Evolutionary conservation across 495 filamentous ascomycete genomes (phyloP).

Genomic region (Penicillium samsonianum): DNA sequence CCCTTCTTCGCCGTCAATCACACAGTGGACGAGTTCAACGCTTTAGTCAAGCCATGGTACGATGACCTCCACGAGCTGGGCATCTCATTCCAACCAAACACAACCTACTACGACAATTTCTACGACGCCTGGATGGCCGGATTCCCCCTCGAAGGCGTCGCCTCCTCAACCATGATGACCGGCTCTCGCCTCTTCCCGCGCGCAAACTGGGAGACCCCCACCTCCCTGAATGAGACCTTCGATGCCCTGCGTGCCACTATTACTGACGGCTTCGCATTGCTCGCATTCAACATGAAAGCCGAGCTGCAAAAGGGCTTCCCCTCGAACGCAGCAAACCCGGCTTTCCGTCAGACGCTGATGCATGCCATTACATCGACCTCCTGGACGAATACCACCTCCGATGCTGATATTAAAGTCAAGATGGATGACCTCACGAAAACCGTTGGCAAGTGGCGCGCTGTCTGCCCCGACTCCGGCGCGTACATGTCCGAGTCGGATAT

Average conservation of each 20-base stretch:
- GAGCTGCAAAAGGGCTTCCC: slow-evolving; percentile 29
- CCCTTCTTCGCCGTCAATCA: slow-evolving; percentile 55
- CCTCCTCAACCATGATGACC: slow-evolving; percentile 34
- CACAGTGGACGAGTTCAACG: slow-evolving; percentile 44
- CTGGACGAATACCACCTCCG: slow-evolving; percentile 24
- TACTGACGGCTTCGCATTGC: slow-evolving; percentile 42
- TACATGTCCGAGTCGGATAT: slow-evolving; percentile 51
- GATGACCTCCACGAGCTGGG: slow-evolving; percentile 34
- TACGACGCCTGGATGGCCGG: slow-evolving; percentile 47
- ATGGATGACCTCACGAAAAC: slow-evolving; percentile 37
- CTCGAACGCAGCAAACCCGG: slow-evolving; percentile 53
- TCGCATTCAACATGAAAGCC: slow-evolving; percentile 53
- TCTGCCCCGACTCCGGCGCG: slow-evolving; percentile 37
- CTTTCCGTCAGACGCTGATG: slow-evolving; percentile 54
- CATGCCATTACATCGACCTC: slow-evolving; percentile 49
- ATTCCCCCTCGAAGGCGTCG: slow-evolving; percentile 52
- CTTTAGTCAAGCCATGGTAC: slow-evolving; percentile 50
- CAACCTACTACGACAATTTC: slow-evolving; percentile 52
- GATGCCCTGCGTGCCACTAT: slow-evolving; percentile 47
- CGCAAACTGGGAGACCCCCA: slow-evolving; percentile 41
- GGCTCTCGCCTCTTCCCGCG: slow-evolving; percentile 57
- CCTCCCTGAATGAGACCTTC: slow-evolving; percentile 45
- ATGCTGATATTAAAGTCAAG: slow-evolving; percentile 21
- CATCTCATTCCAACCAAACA: slow-evolving; percentile 44
- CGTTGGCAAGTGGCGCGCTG: slow-evolving; percentile 53